Base-by-base conservation (phyloP, 257 asterid species). In the Gentiana straminea region DNA sequence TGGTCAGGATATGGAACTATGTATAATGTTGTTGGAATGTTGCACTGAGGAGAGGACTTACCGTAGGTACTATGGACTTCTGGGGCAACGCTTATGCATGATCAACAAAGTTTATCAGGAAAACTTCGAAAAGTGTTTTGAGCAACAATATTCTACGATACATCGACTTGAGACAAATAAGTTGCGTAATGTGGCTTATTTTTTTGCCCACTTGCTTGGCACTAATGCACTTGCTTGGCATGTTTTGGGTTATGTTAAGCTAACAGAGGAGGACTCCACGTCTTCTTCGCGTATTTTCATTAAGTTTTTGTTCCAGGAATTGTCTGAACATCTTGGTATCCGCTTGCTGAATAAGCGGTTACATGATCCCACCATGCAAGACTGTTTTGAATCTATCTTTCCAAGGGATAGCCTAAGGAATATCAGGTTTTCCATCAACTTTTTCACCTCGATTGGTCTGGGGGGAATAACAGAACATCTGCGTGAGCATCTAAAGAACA, bases 11-110 rank as follows among this genome's bases (percentile, higher is more conserved):
- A 87, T 91, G 95, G 95, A 87, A 65, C 64, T 91, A 55, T 84
- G 96, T 72, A 78, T 77, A 15, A 87, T 87, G 97, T 62, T 91
- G 70, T 66, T 92, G 77, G 99, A 92, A 69, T 92, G 99, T 71
- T 92, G 99, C 86, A 81, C 93, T 74, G 97, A 92, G 78, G 99
- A 92, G 79, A 83, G 94, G 64, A 91, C 98, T 11, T 91, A 87
- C 72, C 82, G 83, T 10, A 88, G 95, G 11, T 87, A 84, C 72
- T 85, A 84, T 68, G 98, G 98, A 24, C 93, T 91, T 36, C 78
- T 92, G 49, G 99, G 94, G 44, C 94, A 88, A 68, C 85, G 97
- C 4, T 80, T 88, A 52, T 88, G 99, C 54, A 83, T 88, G 95
- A 92, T 88, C 59, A 85, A 83, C 69, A 88, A 72, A 66, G 69